These are phyloP conservation scores for Candida broadrunensis DNA, from an alignment of 805 yeast species.

Conservation along the genomic window DNA sequence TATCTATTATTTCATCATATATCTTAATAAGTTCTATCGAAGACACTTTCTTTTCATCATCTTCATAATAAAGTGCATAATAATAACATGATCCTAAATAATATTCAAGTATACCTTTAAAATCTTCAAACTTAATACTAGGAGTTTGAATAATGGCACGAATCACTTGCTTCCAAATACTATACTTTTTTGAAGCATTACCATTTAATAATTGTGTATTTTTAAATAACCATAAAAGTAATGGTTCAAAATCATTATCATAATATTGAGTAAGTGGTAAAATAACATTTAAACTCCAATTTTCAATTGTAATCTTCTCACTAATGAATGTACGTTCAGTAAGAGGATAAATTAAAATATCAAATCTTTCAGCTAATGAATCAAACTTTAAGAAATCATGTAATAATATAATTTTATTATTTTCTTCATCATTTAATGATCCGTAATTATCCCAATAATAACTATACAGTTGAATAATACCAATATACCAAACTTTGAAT, in stretches of 20 bases:
- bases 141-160: constrained; percentile 9
- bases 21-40: constrained; percentile 25
- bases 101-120: constrained; percentile 12
- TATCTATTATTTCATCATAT: constrained; percentile 25
- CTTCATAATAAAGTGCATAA: constrained; percentile 10
- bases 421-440: constrained; percentile 1
- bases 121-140: constrained; percentile 7
- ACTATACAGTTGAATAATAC: constrained; percentile 23
- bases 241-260: constrained; percentile 18
- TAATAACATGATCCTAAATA: constrained; percentile 22
- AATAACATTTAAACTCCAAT: constrained; percentile 26
- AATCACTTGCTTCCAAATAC: constrained; percentile 18
- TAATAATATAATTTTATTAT: constrained; percentile 6
- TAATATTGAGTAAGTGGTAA: constrained; percentile 23
- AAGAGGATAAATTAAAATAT: constrained; percentile 22
- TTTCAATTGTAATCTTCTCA: constrained; percentile 11
- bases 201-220: not conserved
- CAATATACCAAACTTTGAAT: constrained; percentile 25
- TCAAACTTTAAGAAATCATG: constrained; percentile 12
- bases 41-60: constrained; percentile 10
- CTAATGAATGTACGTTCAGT: constrained; percentile 3
- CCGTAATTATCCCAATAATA: constrained; percentile 29
- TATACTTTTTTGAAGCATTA: constrained; percentile 13
- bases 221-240: constrained; percentile 23
- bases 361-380: constrained; percentile 15